Conservation (phyloP, 768 basidiomycete genomes). For the Boletus barrowsii region DNA sequence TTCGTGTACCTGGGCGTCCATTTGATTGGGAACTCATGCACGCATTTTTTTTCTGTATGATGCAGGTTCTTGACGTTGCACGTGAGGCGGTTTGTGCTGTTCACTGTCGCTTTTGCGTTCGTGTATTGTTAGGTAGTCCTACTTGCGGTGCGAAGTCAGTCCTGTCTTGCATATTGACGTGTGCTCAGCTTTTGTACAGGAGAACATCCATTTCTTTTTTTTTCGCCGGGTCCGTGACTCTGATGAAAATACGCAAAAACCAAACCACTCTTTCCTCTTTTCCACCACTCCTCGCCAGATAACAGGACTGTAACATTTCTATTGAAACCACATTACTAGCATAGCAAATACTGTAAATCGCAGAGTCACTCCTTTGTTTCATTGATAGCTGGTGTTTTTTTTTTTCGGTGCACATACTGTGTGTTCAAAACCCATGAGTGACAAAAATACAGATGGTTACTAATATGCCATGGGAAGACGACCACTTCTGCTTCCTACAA, state of each 20-base stretch:
- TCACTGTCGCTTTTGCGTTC: conserved; percentile 36
- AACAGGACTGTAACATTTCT: conserved; percentile 30
- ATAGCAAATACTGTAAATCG: conserved; percentile 27
- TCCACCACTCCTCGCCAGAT: conserved; percentile 13
- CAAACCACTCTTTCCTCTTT: conserved; percentile 25
- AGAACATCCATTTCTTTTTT: neutral
- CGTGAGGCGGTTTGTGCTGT: conserved; percentile 25
- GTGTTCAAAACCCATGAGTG: conserved; percentile 13
- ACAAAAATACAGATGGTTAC: conserved; percentile 13
- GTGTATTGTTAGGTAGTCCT: conserved; percentile 56
- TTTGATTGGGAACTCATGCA: conserved; percentile 22
- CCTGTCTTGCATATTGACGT: conserved; percentile 20
- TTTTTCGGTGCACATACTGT: conserved; percentile 24
- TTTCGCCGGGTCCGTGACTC: conserved; percentile 27
- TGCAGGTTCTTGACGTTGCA: conserved; percentile 32
- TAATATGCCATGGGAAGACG: neutral
- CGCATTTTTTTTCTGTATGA: conserved; percentile 16
- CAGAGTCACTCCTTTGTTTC: conserved; percentile 29
- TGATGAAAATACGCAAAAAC: conserved; percentile 18
- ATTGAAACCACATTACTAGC: conserved; percentile 20
- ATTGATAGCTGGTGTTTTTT: conserved; percentile 12
- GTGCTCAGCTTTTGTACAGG: conserved; percentile 22
- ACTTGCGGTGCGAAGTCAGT: conserved; percentile 40
- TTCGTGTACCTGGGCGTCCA: conserved; percentile 4
- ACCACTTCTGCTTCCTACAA: neutral